Conservation (phyloP, 2,329 filamentous ascomycete species). For the Colletotrichum sp. region DNA sequence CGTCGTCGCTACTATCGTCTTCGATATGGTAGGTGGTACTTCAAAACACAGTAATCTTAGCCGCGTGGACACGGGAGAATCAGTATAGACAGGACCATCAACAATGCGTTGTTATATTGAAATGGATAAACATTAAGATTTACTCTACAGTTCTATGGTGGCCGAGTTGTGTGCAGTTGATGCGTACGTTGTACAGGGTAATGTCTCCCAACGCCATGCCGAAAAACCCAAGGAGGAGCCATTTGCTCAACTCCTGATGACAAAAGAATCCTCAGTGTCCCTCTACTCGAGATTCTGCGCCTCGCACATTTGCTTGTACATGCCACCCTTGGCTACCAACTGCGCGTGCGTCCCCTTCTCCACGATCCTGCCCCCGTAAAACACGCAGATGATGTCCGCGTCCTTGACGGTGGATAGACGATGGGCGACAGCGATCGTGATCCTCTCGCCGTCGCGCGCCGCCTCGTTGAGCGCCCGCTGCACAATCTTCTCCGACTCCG, state of each 20-base stretch:
- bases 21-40: too few species aligned
- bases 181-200: not conserved
- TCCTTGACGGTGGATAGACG: slow-evolving; percentile 61
- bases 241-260: not conserved
- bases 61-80: too few species aligned
- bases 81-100: not conserved
- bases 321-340: slow-evolving; percentile 52
- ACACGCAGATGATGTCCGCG: slow-evolving; percentile 66
- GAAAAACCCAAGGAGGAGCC: not conserved
- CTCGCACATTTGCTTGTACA: slow-evolving; percentile 61
- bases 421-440: slow-evolving; percentile 72
- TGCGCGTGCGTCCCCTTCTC: slow-evolving; percentile 68
- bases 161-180: not conserved
- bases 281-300: slow-evolving; percentile 43
- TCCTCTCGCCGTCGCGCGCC: slow-evolving; percentile 35
- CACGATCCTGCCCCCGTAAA: slow-evolving; percentile 60
- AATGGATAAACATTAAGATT: not conserved
- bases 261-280: not conserved
- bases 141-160: not conserved
- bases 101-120: not conserved
- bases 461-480: slow-evolving; percentile 61
- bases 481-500: slow-evolving; percentile 69
- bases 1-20: too few species aligned
- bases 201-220: not conserved
- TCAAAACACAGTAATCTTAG: too few species aligned